Evolutionary conservation across 495 filamentous ascomycete species (phyloP).

Genomic region (Pseudevernia furfuracea): DNA sequence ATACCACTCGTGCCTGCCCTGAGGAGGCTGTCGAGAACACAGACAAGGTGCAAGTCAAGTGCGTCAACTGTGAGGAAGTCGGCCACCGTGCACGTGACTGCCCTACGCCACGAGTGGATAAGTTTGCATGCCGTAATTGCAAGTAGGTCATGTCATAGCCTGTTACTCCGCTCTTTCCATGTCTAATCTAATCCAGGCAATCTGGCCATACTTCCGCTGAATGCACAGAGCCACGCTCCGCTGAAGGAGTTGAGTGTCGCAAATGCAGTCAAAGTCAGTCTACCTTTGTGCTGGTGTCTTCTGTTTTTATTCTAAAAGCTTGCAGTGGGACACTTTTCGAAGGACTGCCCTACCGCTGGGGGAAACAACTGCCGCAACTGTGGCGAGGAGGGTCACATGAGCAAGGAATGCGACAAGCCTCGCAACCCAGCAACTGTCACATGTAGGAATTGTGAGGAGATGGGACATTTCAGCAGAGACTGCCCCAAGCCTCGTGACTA

Average conservation of each 20-base stretch:
- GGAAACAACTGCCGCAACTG: constrained; percentile 58
- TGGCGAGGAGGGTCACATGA: constrained; percentile 46
- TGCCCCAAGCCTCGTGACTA: constrained; percentile 74
- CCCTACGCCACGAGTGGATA: constrained; percentile 39
- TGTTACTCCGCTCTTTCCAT: background rate
- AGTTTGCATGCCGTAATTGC: constrained; percentile 76
- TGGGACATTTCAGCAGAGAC: constrained; percentile 63
- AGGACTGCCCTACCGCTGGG: constrained; percentile 63
- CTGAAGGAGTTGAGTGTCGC: constrained; percentile 70
- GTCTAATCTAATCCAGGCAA: constrained; percentile 34
- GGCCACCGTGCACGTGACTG: constrained; percentile 71
- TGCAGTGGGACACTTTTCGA: constrained; percentile 72
- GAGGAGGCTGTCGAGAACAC: constrained; percentile 48
- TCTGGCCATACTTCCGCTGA: constrained; percentile 53
- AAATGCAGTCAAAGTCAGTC: constrained; percentile 61
- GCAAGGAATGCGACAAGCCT: constrained; percentile 49
- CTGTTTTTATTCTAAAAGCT: constrained; percentile 17
- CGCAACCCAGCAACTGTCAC: constrained; percentile 41
- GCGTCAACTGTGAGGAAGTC: constrained; percentile 62
- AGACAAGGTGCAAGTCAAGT: constrained; percentile 51
- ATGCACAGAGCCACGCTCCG: constrained; percentile 63
- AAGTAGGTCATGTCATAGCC: constrained; percentile 40
- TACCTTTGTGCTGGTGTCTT: background rate
- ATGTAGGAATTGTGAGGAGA: constrained; percentile 66
- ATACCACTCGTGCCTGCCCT: constrained; percentile 56